Evolutionary conservation across 1,284 basidiomycete genomes (phyloP).

Genomic region (Cutaneotrichosporon sp.): DNA sequence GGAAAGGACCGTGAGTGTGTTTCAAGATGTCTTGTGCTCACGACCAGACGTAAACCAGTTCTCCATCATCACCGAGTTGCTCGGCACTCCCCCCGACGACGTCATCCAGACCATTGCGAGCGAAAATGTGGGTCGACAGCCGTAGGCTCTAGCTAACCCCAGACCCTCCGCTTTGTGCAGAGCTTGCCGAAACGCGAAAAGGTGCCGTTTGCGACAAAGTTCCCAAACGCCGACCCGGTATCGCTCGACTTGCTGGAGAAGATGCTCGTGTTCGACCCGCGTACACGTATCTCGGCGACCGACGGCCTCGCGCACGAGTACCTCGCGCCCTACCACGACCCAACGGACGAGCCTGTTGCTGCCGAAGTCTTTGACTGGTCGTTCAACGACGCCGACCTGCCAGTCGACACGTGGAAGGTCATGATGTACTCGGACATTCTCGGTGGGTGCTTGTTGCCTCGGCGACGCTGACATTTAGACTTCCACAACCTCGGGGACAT

Average conservation of each 20-base stretch:
- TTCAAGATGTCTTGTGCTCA: not conserved
- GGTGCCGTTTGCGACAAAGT: constrained; percentile 89
- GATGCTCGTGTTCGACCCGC: constrained; percentile 98
- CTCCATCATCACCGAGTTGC: constrained; percentile 96
- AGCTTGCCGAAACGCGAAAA: constrained; percentile 93
- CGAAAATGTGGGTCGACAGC: constrained; percentile 71
- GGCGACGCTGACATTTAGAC: constrained; percentile 33
- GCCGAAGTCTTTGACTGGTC: constrained; percentile 97
- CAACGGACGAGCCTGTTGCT: constrained; percentile 93
- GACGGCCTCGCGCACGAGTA: constrained; percentile 90
- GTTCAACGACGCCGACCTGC: constrained; percentile 99
- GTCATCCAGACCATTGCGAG: constrained; percentile 98
- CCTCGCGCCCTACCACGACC: constrained; percentile 96
- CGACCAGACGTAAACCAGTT: constrained; percentile 96
- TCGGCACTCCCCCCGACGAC: constrained; percentile 97
- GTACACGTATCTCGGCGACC: constrained; percentile 90
- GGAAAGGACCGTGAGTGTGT: constrained; percentile 76
- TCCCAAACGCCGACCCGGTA: constrained; percentile 80
- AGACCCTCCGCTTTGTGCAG: constrained; percentile 99
- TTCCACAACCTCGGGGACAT: constrained; percentile 53
- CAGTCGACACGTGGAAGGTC: constrained; percentile 98
- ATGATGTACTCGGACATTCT: constrained; percentile 96
- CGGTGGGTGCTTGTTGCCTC: constrained; percentile 54
- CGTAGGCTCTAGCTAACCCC: constrained; percentile 1
- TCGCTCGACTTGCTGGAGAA: constrained; percentile 94